phyloP scores from a whole-genome alignment of 371 early-diverging fungal genomes.

The Mucor indicus region DNA sequence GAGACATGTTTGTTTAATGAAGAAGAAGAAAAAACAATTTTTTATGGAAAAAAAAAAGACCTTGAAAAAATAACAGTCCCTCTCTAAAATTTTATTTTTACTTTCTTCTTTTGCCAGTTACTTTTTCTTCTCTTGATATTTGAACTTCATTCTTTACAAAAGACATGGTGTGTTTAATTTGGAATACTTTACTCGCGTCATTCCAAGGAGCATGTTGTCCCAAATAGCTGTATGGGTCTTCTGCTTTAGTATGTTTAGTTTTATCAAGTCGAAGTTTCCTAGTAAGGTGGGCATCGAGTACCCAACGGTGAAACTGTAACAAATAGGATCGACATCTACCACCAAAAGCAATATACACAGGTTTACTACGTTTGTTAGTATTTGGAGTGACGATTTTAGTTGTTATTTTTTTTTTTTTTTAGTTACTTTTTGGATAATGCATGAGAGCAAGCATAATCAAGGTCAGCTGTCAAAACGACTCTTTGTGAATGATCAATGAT shows the following conservation, averaged over 20 bases:
- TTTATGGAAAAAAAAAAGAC: too few relatives aligned
- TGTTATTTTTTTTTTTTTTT: not conserved
- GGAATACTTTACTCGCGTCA: conserved; percentile 22
- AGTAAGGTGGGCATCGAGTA: conserved; percentile 29
- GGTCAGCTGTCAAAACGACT: conserved; percentile 39
- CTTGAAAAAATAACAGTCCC: too few relatives aligned
- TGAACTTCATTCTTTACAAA: conserved; percentile 26
- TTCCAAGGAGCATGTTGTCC: conserved; percentile 36
- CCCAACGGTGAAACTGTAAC: conserved; percentile 39
- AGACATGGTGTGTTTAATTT: conserved; percentile 23
- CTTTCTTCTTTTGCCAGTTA: conserved; percentile 34
- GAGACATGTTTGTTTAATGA: conserved; percentile 26
- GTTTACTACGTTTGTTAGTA: conserved; percentile 33
- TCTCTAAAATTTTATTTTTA: too few relatives aligned
- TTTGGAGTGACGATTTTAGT: too few relatives aligned
- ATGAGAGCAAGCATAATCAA: conserved; percentile 41
- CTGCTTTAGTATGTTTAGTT: conserved; percentile 2
- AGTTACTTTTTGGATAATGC: conserved; percentile 31
- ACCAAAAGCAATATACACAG: conserved; percentile 41
- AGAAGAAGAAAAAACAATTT: too few relatives aligned
- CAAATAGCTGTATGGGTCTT: conserved; percentile 40
- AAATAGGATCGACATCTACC: conserved; percentile 37
- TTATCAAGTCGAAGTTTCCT: conserved; percentile 36
- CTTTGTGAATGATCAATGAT: conserved; percentile 26
- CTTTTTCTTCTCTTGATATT: conserved; percentile 21